Conservation (phyloP, 2,329 filamentous ascomycete genomes). For the Cladosporium sp. region DNA sequence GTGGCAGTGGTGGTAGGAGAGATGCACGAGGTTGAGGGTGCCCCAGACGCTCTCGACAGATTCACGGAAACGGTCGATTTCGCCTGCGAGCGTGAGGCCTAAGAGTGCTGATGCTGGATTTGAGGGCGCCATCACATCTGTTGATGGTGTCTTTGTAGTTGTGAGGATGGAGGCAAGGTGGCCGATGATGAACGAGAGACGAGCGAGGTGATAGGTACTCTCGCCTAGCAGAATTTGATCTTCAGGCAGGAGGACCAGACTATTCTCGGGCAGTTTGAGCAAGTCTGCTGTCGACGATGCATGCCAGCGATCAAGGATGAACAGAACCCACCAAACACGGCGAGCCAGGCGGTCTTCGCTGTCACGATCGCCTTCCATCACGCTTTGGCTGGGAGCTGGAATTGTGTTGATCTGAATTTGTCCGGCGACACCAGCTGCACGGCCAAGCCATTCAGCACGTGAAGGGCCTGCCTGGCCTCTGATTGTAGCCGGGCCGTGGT, state of each 20-base stretch:
- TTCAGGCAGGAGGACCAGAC: constrained; percentile 59
- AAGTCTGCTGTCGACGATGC: constrained; percentile 66
- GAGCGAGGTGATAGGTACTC: constrained; percentile 62
- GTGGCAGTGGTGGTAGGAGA: constrained; percentile 70
- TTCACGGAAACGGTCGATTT: constrained; percentile 66
- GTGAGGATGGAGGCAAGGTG: constrained; percentile 53
- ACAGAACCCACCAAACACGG: constrained; percentile 70
- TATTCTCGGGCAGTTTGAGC: constrained; percentile 62
- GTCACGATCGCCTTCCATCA: constrained; percentile 54
- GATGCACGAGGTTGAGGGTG: constrained; percentile 61
- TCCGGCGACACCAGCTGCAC: constrained; percentile 66
- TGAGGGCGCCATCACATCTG: constrained; percentile 45
- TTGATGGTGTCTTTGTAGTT: constrained; percentile 45
- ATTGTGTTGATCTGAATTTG: constrained; percentile 61
- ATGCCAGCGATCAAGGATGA: constrained; percentile 73
- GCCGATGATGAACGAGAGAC: constrained; percentile 63
- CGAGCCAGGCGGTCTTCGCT: constrained; percentile 63
- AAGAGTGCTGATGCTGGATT: constrained; percentile 47
- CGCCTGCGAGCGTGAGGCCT: constrained; percentile 54
- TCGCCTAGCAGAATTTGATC: constrained; percentile 64
- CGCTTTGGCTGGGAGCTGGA: constrained; percentile 43
- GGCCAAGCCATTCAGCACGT: constrained; percentile 60
- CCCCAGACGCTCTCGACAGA: constrained; percentile 56
- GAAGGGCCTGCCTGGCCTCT: constrained; percentile 50
- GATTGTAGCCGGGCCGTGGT: constrained; percentile 50